phyloP scores from a whole-genome alignment of 1,284 basidiomycete species.

The Apiotrichum domesticum region DNA sequence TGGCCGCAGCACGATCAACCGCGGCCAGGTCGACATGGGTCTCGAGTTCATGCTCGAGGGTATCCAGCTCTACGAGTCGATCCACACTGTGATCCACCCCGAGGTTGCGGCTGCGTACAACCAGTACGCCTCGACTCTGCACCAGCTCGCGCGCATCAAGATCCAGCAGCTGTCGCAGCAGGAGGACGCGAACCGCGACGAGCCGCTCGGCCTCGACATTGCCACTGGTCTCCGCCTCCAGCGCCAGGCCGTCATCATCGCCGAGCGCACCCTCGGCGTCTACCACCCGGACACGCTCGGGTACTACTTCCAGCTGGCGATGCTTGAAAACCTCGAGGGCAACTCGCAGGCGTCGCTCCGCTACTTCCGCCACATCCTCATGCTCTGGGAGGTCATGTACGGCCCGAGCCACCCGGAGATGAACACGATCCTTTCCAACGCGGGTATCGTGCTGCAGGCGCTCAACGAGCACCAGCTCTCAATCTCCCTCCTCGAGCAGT shows the following conservation, averaged over 20 bases:
- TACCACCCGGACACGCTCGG: conserved; percentile 53
- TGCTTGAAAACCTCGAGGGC: conserved; percentile 50
- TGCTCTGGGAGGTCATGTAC: conserved; percentile 52
- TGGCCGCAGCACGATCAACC: conserved; percentile 51
- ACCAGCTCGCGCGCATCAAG: conserved; percentile 47
- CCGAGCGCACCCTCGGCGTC: conserved; percentile 53
- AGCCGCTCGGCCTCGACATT: conserved; percentile 46
- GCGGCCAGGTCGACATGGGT: conserved; percentile 51
- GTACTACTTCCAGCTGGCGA: conserved; percentile 56
- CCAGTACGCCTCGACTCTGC: conserved; percentile 50
- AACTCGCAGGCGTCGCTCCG: conserved; percentile 48
- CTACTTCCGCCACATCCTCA: conserved; percentile 52
- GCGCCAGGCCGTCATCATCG: conserved; percentile 54
- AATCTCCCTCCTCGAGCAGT: conserved; percentile 37
- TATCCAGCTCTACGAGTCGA: conserved; percentile 54
- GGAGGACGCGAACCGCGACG: conserved; percentile 39
- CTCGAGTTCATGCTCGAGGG: conserved; percentile 54
- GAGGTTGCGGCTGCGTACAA: conserved; percentile 54
- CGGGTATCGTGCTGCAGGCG: conserved; percentile 44
- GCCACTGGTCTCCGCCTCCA: conserved; percentile 51
- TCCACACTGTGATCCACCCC: conserved; percentile 55
- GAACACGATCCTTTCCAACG: conserved; percentile 48
- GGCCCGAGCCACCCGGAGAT: conserved; percentile 52
- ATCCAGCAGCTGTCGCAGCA: conserved; percentile 39
- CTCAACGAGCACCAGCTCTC: conserved; percentile 42